These are phyloP conservation scores for Phytophthora brassicae DNA, from an alignment of 352 stramenopile genomes.

Conservation along the genomic window DNA sequence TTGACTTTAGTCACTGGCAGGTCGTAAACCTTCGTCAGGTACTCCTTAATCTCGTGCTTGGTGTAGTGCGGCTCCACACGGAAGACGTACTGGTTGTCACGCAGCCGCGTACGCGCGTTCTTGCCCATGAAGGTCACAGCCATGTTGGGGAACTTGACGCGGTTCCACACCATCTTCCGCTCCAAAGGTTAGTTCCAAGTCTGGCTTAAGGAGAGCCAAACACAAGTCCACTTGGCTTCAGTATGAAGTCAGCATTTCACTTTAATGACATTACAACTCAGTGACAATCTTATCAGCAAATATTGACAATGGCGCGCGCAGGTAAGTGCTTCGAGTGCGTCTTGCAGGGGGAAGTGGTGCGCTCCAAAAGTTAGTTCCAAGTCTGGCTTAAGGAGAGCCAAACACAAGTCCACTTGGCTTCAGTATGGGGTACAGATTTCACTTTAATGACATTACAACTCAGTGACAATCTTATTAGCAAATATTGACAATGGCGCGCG, in stretches of 20 bases:
- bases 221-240: background rate
- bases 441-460: background rate
- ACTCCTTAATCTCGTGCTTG: conserved; percentile 98
- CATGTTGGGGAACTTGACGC: conserved; percentile 88
- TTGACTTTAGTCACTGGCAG: conserved; percentile 94
- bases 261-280: background rate
- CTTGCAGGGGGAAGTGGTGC: no score
- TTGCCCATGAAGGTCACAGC: conserved; percentile 86
- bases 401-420: background rate
- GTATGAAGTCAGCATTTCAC: background rate
- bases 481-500: conserved; percentile 46
- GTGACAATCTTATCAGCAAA: background rate
- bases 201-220: conserved; percentile 7
- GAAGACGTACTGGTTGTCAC: conserved; percentile 91
- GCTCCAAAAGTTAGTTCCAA: conserved; percentile 1
- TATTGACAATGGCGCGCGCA: conserved; percentile 49
- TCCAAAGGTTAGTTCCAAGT: conserved; percentile 3
- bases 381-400: conserved; percentile 8
- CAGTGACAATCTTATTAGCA: background rate
- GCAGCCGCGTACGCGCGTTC: conserved; percentile 73
- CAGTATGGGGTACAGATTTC: background rate
- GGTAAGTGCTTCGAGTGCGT: conserved; percentile 86
- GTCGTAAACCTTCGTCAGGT: conserved; percentile 96
- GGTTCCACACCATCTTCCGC: conserved; percentile 88
- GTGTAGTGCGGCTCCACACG: conserved; percentile 95